A percentile compares a stretch with the other conserved stretches of the same genome.
phyloP scores from a whole-genome alignment of 495 filamentous ascomycete species.

The Melanomma pulvis-pyrius region DNA sequence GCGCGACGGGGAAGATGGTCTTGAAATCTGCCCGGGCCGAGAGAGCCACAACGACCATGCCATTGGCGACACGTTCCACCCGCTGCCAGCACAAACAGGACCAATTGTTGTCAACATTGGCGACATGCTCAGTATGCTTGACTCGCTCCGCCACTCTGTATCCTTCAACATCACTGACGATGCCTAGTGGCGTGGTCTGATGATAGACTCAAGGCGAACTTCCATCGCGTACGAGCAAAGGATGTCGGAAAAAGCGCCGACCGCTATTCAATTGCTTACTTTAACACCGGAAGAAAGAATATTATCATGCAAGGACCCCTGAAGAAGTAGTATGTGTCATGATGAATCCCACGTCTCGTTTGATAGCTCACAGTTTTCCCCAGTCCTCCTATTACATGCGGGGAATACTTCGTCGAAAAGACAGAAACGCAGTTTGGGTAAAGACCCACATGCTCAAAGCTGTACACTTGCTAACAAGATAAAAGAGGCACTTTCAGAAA shows the following conservation, averaged over 20 bases:
- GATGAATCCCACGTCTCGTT: too few relatives aligned
- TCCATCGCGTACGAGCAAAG: constrained; percentile 63
- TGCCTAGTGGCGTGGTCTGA: constrained; percentile 71
- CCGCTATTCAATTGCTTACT: constrained; percentile 67
- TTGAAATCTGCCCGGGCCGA: constrained; percentile 68
- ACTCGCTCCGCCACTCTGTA: constrained; percentile 47
- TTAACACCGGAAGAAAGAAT: too few relatives aligned
- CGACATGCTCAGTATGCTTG: not conserved
- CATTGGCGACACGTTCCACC: constrained; percentile 64
- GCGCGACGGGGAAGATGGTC: constrained; percentile 60
- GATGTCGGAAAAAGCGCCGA: constrained; percentile 57
- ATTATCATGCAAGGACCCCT: constrained; percentile 59
- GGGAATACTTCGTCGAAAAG: too few relatives aligned
- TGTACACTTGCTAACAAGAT: too few relatives aligned
- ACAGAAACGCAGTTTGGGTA: too few relatives aligned
- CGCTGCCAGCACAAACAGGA: constrained; percentile 52
- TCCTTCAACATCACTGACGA: constrained; percentile 71
- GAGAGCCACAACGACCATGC: constrained; percentile 64
- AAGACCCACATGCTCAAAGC: too few relatives aligned
- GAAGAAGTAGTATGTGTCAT: too few relatives aligned
- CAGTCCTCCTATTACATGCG: too few relatives aligned
- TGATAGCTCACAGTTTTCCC: too few relatives aligned
- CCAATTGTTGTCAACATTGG: not conserved
- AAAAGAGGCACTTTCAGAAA: too few relatives aligned
- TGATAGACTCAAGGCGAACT: constrained; percentile 68